Conservation (phyloP, 2,329 filamentous ascomycete species). For the Venturia effusa region DNA sequence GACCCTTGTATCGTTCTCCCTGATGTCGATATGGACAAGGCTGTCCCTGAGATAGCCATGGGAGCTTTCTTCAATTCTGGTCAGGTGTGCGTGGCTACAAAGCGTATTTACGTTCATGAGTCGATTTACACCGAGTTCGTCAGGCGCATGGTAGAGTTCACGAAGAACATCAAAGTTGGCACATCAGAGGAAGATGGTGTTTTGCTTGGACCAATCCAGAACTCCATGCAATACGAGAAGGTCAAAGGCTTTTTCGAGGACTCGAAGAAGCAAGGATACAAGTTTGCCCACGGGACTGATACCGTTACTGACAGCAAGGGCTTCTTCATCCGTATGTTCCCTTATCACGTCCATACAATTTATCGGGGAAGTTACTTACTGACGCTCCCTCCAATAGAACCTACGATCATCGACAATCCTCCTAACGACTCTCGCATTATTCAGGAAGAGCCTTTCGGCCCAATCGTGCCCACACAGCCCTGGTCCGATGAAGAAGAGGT, state of each 20-base stretch:
- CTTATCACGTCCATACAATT: neutral
- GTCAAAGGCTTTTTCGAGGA: conserved; percentile 32
- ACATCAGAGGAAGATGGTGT: conserved; percentile 27
- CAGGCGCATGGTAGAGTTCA: conserved; percentile 35
- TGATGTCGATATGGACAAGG: conserved; percentile 45
- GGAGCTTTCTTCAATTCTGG: conserved; percentile 48
- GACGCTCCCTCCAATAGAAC: conserved; percentile 14
- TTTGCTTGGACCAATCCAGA: conserved; percentile 48
- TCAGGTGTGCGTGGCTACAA: conserved; percentile 42
- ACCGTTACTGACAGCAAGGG: conserved; percentile 31
- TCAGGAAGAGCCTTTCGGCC: conserved; percentile 40
- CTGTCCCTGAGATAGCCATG: conserved; percentile 38
- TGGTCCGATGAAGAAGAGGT: conserved; percentile 38
- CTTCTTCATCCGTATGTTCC: conserved; percentile 25
- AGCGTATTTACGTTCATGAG: conserved; percentile 48
- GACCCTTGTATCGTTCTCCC: conserved; percentile 48
- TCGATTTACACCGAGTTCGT: conserved; percentile 40
- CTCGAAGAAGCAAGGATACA: conserved; percentile 30
- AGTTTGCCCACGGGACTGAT: conserved; percentile 44
- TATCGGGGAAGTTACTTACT: neutral
- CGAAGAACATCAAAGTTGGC: conserved; percentile 34
- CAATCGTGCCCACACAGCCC: conserved; percentile 36
- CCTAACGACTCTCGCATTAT: conserved; percentile 29
- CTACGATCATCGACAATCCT: conserved; percentile 37
- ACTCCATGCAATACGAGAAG: conserved; percentile 45